Evolutionary conservation across 2,329 filamentous ascomycete species (phyloP).

Genomic region (Colletotrichum lindemuthianum): DNA sequence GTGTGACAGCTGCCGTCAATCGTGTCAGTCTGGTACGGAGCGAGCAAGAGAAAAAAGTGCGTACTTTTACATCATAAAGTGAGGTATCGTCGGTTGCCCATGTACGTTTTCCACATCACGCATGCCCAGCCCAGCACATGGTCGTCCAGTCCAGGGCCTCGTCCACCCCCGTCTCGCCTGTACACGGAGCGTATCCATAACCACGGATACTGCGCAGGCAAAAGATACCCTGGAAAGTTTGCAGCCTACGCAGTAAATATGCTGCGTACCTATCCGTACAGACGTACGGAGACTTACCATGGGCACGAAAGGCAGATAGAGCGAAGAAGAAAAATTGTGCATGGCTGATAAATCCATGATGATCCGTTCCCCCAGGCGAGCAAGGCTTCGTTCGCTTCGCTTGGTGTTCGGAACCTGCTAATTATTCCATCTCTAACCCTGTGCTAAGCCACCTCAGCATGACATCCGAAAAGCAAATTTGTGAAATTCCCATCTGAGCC

Average conservation of each 20-base stretch:
- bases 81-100: conserved; percentile 5
- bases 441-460: conserved; percentile 18
- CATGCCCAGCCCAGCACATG: conserved; percentile 25
- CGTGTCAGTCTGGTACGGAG: too few species aligned
- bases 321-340: conserved; percentile 23
- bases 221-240: conserved; percentile 5
- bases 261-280: too few species aligned
- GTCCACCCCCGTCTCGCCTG: conserved; percentile 26
- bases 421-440: conserved; percentile 8
- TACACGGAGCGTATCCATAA: conserved; percentile 25
- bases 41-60: background rate
- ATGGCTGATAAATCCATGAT: conserved; percentile 35
- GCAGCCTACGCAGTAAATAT: background rate
- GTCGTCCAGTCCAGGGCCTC: conserved; percentile 21
- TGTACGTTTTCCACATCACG: conserved; percentile 24
- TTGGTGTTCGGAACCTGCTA: conserved; percentile 26
- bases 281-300: background rate
- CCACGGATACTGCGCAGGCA: background rate
- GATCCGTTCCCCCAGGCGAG: conserved; percentile 9
- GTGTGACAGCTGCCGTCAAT: too few species aligned
- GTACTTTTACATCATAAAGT: background rate
- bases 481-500: conserved; percentile 25
- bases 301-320: conserved; percentile 16
- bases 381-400: conserved; percentile 23
- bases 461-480: conserved; percentile 27